A percentile compares a stretch with the other conserved stretches of the same genome.
Evolutionary conservation across 495 filamentous ascomycete genomes (phyloP).

Genomic region (Hypoxylon cercidicola): DNA sequence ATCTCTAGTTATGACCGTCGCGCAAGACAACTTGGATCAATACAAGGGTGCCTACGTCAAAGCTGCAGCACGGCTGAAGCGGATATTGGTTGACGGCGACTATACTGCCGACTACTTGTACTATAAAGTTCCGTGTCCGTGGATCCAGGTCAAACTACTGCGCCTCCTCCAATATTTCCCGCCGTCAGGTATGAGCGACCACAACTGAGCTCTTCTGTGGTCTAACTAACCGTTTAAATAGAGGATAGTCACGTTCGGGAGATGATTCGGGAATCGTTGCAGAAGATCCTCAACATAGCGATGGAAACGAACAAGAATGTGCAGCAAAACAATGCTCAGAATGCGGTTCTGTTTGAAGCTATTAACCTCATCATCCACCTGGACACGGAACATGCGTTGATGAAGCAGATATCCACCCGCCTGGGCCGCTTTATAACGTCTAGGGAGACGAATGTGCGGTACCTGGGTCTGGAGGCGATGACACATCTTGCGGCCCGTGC

Average conservation of each 20-base stretch:
- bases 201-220: conserved; percentile 1
- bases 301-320: conserved; percentile 97
- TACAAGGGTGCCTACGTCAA: conserved; percentile 96
- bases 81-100: conserved; percentile 88
- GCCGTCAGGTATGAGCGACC: conserved; percentile 76
- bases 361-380: conserved; percentile 99
- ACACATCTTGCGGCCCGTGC: conserved; percentile 95
- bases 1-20: conserved; percentile 94
- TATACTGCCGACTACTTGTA: conserved; percentile 91
- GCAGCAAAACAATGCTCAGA: conserved; percentile 99
- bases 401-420: conserved; percentile 95
- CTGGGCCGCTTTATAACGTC: conserved; percentile 97
- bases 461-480: conserved; percentile 97
- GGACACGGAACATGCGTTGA: conserved; percentile 94
- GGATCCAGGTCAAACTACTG: conserved; percentile 96
- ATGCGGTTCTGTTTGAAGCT: conserved; percentile 97
- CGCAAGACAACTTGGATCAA: conserved; percentile 90
- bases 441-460: conserved; percentile 96
- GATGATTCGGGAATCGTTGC: conserved; percentile 90
- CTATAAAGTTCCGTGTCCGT: conserved; percentile 98
- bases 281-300: conserved; percentile 88
- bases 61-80: conserved; percentile 87
- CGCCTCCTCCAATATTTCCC: conserved; percentile 95
- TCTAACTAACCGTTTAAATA: conserved; percentile 49
- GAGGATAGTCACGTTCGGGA: conserved; percentile 92